Evolutionary conservation across 2,329 filamentous ascomycete genomes (phyloP), one percentile per base, ranked within the genome.

Genomic region (Hansfordia pulvinata): DNA sequence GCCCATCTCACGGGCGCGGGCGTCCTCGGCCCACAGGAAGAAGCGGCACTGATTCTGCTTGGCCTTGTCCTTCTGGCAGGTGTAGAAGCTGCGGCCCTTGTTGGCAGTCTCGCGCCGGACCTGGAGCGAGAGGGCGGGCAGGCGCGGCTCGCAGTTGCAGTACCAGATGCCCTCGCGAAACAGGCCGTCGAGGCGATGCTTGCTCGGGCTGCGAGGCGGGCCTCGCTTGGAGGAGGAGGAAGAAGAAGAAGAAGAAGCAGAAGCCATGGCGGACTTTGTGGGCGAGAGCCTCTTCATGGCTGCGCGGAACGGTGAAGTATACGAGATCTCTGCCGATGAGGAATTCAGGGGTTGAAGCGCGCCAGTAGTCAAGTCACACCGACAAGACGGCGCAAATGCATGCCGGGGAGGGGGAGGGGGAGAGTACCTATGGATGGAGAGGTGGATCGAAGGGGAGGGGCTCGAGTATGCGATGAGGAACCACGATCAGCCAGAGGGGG

Each of bases 11-110:
- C 67, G 51, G 11, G 38, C 32, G 21, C 51, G 46, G 1, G 69
- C 69, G 22, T 69, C 59, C 10, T 66, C 57, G 6, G 63, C 53
- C 64, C 67, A 74, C 0, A 75, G 44, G 35, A 72, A 75, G 46
- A 75, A 69, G 1, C 51, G 52, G 38, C 70, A 76, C 15, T 53
- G 43, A 22, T 52, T 48, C 13, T 54, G 49, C 26, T 37, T 34
- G n/a, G 49, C 38, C 17, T 46, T 44, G n/a, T 50, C 38, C 28
- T 55, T 52, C 38, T 64, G 62, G 35, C 68, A 74, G 3, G 53
- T 59, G 31, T 65, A 69, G 46, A 72, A 67, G 44, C 53, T 54
- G 32, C 50, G 49, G n/a, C 64, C 64, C 25, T 62, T 50, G 35
- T 71, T 71, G 17, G 43, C 39, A 4, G 54, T 53, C 22, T 61